Conservation (phyloP, 805 yeast species). For the Wickerhamiella kurtzmanii region DNA sequence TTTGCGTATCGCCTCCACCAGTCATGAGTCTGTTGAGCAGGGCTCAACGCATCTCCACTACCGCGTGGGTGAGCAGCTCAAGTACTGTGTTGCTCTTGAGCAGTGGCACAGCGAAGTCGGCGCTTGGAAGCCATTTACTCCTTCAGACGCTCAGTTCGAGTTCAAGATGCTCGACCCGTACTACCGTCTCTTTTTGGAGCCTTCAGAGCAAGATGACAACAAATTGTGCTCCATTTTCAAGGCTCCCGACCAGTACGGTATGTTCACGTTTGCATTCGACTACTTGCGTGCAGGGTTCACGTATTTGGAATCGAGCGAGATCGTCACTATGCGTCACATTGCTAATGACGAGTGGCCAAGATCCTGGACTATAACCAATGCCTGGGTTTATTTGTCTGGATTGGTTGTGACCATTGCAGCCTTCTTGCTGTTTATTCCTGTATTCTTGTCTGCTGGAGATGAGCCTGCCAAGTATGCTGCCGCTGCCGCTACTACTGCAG, state of each 20-base stretch:
- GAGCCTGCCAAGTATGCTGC: background rate
- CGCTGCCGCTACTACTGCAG: background rate
- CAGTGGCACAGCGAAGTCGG: slow-evolving; percentile 29
- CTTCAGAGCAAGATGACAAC: slow-evolving; percentile 8
- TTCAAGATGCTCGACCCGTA: slow-evolving; percentile 90
- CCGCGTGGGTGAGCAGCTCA: slow-evolving; percentile 60
- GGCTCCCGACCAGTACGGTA: slow-evolving; percentile 93
- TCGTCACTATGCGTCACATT: slow-evolving; percentile 78
- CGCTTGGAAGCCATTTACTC: slow-evolving; percentile 61
- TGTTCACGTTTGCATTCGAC: slow-evolving; percentile 72
- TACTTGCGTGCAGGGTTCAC: slow-evolving; percentile 68
- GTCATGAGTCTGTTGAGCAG: slow-evolving; percentile 22
- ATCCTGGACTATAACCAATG: slow-evolving; percentile 82
- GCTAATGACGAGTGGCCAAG: slow-evolving; percentile 93
- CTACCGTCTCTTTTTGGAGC: slow-evolving; percentile 56
- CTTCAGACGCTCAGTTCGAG: slow-evolving; percentile 63
- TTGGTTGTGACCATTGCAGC: slow-evolving; percentile 54
- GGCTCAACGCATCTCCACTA: slow-evolving; percentile 33
- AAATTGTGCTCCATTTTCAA: slow-evolving; percentile 37
- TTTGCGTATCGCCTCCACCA: slow-evolving; percentile 43
- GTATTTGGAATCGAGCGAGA: slow-evolving; percentile 48
- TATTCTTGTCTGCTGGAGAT: slow-evolving; percentile 33
- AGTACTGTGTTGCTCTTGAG: slow-evolving; percentile 35
- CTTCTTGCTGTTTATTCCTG: slow-evolving; percentile 65
- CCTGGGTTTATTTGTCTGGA: slow-evolving; percentile 79